phyloP scores from a whole-genome alignment of 495 filamentous ascomycete genomes.

The Schizothecium vesticola region DNA sequence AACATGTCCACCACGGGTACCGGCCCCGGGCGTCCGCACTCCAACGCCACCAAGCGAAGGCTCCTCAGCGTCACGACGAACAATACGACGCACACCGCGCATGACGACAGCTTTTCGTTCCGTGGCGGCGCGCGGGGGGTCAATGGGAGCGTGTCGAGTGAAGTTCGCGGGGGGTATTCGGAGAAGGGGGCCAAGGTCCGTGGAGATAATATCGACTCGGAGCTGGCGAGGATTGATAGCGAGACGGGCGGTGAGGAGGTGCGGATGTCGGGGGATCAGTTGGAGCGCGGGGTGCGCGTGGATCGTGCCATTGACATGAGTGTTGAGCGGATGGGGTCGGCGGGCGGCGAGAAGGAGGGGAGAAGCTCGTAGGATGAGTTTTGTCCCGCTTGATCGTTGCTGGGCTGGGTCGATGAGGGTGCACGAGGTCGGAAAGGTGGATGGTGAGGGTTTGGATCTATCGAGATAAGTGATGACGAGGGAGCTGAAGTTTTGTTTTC shows the following conservation, averaged over 20 bases:
- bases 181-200: background rate
- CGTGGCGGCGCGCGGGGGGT: background rate
- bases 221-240: conserved; percentile 13
- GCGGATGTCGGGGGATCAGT: background rate
- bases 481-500: background rate
- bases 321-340: conserved; percentile 1
- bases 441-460: background rate
- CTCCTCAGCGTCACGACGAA: background rate
- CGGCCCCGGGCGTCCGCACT: background rate
- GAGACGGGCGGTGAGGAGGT: background rate
- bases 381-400: background rate
- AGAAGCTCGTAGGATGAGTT: conserved; percentile 7
- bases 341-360: background rate
- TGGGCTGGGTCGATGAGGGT: background rate
- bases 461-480: background rate
- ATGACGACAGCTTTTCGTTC: background rate
- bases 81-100: background rate
- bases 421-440: background rate
- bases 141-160: background rate
- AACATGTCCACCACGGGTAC: background rate
- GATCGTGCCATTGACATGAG: conserved; percentile 1
- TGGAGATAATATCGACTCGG: conserved; percentile 6
- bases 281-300: conserved; percentile 7
- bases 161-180: background rate
- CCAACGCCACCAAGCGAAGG: background rate